Conservation (phyloP, 306 rosid species). For the Alnus glutinosa region DNA sequence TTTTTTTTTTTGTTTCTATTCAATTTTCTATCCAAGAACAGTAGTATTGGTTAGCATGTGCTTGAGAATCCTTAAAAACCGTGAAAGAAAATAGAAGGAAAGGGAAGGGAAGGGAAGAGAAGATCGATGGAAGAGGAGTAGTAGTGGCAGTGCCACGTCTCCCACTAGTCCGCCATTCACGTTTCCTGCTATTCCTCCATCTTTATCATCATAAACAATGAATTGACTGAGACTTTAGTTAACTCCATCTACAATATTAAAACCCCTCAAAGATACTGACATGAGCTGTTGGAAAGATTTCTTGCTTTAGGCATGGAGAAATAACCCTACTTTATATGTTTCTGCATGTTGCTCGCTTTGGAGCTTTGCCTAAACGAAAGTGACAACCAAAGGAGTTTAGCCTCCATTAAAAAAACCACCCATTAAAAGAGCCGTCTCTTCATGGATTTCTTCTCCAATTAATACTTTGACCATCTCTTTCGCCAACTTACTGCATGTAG, state of each 20-base stretch:
- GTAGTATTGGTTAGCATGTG: slow-evolving; percentile 56
- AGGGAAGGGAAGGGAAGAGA: slow-evolving; percentile 28
- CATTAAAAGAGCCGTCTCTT: slow-evolving; percentile 2
- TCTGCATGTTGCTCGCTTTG: slow-evolving; percentile 4
- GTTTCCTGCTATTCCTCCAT: slow-evolving; percentile 38
- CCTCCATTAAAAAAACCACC: slow-evolving; percentile 37
- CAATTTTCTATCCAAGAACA: not conserved
- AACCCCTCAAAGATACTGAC: slow-evolving; percentile 44
- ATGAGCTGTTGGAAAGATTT: slow-evolving; percentile 65
- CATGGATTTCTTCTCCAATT: slow-evolving; percentile 7
- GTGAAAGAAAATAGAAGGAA: slow-evolving; percentile 30
- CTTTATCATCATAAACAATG: slow-evolving; percentile 25
- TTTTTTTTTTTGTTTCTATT: too few relatives aligned
- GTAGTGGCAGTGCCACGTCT: slow-evolving; percentile 43
- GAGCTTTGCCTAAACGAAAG: slow-evolving; percentile 45
- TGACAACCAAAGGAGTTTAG: slow-evolving; percentile 43
- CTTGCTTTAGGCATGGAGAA: slow-evolving; percentile 57
- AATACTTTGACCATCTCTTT: slow-evolving; percentile 28
- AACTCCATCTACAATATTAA: slow-evolving; percentile 36
- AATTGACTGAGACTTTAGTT: slow-evolving; percentile 30
- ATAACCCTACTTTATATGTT: slow-evolving; percentile 42
- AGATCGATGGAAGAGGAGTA: too few relatives aligned
- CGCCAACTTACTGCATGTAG: slow-evolving; percentile 29
- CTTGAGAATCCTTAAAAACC: slow-evolving; percentile 54
- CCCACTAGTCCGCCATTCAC: slow-evolving; percentile 47